These are phyloP conservation scores for Mycena polygramma DNA, from an alignment of 768 basidiomycete genomes.

Conservation along the genomic window DNA sequence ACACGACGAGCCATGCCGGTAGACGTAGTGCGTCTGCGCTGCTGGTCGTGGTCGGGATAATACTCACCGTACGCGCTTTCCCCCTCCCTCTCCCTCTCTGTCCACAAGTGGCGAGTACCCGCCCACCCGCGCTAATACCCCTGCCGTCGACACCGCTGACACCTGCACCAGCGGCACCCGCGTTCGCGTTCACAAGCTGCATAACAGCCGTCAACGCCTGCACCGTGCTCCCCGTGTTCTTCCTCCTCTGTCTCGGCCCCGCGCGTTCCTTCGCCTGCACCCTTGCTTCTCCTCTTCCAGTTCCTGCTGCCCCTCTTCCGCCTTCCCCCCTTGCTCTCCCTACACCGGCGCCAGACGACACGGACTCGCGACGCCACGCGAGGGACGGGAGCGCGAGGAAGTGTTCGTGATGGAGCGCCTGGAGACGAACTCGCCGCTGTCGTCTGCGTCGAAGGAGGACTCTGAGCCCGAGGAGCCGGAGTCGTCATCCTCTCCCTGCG, in stretches of 20 bases:
- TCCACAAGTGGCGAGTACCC: background rate
- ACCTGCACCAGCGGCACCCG: too few species aligned
- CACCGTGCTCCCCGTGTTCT: constrained; percentile 34
- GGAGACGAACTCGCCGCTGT: constrained; percentile 21
- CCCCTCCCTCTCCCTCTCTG: too few species aligned
- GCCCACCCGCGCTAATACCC: background rate
- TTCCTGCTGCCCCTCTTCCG: background rate
- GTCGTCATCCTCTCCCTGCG: background rate
- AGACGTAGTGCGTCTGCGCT: constrained; percentile 1
- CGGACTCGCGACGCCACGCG: background rate
- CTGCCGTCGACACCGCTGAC: background rate
- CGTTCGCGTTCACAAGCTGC: constrained; percentile 18
- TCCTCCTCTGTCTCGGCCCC: background rate
- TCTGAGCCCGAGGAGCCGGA: constrained; percentile 29
- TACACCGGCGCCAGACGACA: too few species aligned
- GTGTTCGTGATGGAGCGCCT: constrained; percentile 14
- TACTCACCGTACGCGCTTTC: too few species aligned
- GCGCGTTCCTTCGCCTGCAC: too few species aligned
- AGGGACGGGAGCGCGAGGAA: background rate
- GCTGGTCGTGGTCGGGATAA: too few species aligned
- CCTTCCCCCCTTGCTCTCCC: background rate
- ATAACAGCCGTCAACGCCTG: constrained; percentile 30
- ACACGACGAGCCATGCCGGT: too few species aligned
- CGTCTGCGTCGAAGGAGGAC: constrained; percentile 1
- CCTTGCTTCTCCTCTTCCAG: too few species aligned